A percentile compares a stretch with the other conserved stretches of the same genome.
These are phyloP conservation scores for Trichoderma brevicompactum DNA, from an alignment of 2,329 filamentous ascomycete species.

Conservation along the genomic window DNA sequence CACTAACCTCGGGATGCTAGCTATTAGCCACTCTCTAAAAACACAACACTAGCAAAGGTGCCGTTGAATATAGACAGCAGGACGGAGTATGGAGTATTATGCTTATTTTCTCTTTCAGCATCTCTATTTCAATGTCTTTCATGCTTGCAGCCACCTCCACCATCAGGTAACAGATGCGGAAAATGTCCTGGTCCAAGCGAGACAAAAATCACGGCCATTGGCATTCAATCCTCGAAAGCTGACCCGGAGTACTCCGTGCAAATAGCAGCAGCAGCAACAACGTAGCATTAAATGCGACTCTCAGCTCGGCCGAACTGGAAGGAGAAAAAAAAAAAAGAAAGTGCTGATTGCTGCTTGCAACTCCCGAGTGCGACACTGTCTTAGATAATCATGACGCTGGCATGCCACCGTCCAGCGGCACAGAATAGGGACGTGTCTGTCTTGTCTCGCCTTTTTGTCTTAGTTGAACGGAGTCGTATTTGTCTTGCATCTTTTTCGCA, in stretches of 20 bases:
- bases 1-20: no score
- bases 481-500: background rate
- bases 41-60: no score
- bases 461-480: background rate
- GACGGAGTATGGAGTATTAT: no score
- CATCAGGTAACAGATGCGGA: background rate
- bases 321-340: background rate
- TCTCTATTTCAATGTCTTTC: background rate
- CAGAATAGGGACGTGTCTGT: no score
- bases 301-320: background rate
- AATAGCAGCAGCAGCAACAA: no score
- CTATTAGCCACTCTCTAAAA: no score
- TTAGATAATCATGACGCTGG: background rate
- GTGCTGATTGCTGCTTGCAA: background rate
- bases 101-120: no score
- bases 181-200: background rate
- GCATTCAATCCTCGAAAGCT: background rate
- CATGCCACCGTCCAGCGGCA: background rate
- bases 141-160: background rate
- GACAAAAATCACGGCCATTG: background rate
- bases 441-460: no score
- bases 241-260: no score
- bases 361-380: conserved; percentile 1
- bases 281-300: no score
- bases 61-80: no score